Base-by-base conservation (phyloP, 1,139 yeast species). In the Candida sp. region DNA sequence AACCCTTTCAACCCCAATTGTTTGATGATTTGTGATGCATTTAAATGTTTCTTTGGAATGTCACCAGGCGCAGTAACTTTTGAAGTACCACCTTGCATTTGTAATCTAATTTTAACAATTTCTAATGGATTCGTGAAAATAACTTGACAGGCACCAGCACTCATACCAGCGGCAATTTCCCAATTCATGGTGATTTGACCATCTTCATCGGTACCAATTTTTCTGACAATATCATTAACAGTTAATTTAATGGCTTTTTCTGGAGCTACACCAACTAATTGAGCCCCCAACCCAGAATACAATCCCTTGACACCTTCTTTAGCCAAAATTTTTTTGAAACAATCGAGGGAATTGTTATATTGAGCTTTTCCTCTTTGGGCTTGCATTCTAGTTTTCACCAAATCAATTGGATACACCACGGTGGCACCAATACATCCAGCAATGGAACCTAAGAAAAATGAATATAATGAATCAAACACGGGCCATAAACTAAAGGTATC, bases 391-490 rank as follows among this genome's bases (percentile, higher is more conserved):
- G 99, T 93, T 71, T 93, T 93, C 52, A 93, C 93, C 63, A 93
- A 76, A 68, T 93, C 99, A 55, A 93, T 93, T 37, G 99, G 99
- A 62, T 93, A 93, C 38, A 93, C 99, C n/a, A 87, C 90, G 7
- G 97, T 88, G 22, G 99, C 98, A 53, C 99, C 99, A 66, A 93
- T 84, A 59, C 97, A 95, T 48, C 99, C 99, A 32, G 99, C 98
- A 43, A 91, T 76, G 3, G 97, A 90, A 25, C 99, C 99, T 49
- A 93, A 73, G 40, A 87, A 72, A 65, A 93, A 93, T 48, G 95
- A 90, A 67, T 91, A 89, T 43, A 84, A 76, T 4, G 97, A 88
- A 60, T 88, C 96, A 58, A 89, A 86, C 44, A 93, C 74, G 33
- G 78, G 78, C 76, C 75, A 72, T 48, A 73, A 67, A 8, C 75